Evolutionary conservation across 78 protist genomes (phyloP), one percentile per base, ranked within the genome.

Genomic region (Carpediemonas membranifera): DNA sequence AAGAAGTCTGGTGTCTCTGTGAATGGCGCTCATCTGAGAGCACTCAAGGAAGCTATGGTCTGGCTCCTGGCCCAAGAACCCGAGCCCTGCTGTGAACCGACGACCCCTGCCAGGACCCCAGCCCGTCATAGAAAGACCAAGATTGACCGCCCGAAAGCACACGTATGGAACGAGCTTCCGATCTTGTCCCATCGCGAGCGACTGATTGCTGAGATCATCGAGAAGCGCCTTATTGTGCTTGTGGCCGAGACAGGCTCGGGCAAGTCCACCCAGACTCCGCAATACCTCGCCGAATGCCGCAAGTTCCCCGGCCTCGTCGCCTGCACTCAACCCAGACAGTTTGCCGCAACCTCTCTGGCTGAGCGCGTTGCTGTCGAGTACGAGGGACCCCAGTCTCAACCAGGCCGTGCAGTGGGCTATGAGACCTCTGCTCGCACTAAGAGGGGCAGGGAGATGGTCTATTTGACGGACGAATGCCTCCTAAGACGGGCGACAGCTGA

Each of bases 191-290:
- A 41, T 9, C 5, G 9, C 21, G 47, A 41, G 47, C 47, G 9
- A 9, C 21, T 41, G 9, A 9, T 41, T 5, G 47, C 5, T 5
- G 47, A 5, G 21, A 5, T 41, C 5, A 9, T 5, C 21, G 47
- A 41, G 47, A 41, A 41, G 47, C 21, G 9, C 47, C 21, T 41
- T 9, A 5, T 41, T 9, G 5, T 41, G 21, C 47, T 41, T 5
- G 9, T 5, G 5, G 47, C 47, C 9, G 21, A 5, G 5, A 41
- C 97, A n/a, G 98, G 95, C 47, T 69, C 83, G 7, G 95, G 98
- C 35, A 90, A 90, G 79, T 85, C 95, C 18, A 94, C 99, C 33
- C 99, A 96, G 74, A 43, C 94, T 14, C 92, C 98, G 9, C 98
- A 93, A 77, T 94, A 87, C 60, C 76, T 92, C 34, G 47, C 44